Conservation (phyloP, 116 monocot species). For the Papilionanthe hybrid region DNA sequence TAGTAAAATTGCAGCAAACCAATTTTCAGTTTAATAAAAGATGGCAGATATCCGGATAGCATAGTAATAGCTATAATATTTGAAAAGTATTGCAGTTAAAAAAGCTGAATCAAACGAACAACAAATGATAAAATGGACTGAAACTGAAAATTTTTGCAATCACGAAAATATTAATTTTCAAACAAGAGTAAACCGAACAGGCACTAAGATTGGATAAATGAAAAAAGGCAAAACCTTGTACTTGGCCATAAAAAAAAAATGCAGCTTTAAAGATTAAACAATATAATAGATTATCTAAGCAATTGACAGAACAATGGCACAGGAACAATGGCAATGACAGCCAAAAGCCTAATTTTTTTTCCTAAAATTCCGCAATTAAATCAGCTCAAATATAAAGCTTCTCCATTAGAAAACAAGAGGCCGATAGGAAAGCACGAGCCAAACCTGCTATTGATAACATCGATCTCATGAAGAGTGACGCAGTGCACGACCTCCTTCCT, state of each 20-base stretch:
- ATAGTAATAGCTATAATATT: neutral
- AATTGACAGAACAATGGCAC: neutral
- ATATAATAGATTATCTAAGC: neutral
- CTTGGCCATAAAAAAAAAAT: neutral
- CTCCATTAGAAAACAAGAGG: neutral
- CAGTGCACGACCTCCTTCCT: constrained; percentile 92
- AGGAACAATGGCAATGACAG: neutral
- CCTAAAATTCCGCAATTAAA: too few species aligned
- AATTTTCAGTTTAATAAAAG: neutral
- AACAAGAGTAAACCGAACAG: neutral
- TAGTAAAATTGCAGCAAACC: neutral
- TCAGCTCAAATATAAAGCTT: too few species aligned
- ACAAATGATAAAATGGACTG: neutral
- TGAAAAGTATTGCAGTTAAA: neutral
- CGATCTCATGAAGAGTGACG: constrained; percentile 93
- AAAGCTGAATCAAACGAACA: neutral
- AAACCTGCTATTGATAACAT: constrained; percentile 98
- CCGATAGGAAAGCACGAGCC: neutral
- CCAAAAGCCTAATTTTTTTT: too few species aligned
- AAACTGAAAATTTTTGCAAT: neutral
- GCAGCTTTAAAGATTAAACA: neutral
- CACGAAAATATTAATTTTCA: neutral
- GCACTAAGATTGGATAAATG: neutral
- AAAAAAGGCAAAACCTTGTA: neutral
- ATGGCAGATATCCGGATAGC: neutral